phyloP scores from a whole-genome alignment of 805 yeast genomes.

The Candida ficus region DNA sequence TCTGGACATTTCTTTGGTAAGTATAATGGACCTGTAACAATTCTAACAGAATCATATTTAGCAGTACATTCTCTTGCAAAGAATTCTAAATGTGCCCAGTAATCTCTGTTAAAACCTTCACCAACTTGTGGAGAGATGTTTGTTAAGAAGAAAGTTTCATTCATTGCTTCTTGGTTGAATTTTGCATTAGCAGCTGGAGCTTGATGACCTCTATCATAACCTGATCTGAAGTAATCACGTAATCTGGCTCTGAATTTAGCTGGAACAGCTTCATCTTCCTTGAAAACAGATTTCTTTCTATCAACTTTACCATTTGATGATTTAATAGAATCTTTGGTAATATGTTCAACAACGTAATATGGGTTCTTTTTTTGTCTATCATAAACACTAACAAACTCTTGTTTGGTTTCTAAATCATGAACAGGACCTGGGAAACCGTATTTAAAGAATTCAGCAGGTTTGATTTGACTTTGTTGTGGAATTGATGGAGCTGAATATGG shows the following conservation, averaged over 20 bases:
- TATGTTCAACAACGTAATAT: slow-evolving; percentile 80
- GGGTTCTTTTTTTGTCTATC: slow-evolving; percentile 86
- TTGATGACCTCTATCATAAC: slow-evolving; percentile 95
- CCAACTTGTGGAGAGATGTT: slow-evolving; percentile 98
- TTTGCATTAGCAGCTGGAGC: slow-evolving; percentile 98
- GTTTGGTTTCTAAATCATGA: slow-evolving; percentile 69
- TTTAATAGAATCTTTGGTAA: slow-evolving; percentile 66
- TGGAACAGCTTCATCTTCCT: slow-evolving; percentile 84
- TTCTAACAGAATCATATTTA: slow-evolving; percentile 69
- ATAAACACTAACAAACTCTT: slow-evolving; percentile 80
- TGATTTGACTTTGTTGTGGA: slow-evolving; percentile 33
- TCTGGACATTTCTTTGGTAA: slow-evolving; percentile 72
- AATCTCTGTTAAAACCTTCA: slow-evolving; percentile 93
- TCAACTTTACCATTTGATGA: slow-evolving; percentile 50
- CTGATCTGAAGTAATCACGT: slow-evolving; percentile 87
- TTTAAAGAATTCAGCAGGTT: slow-evolving; percentile 78
- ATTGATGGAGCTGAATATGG: slow-evolving; percentile 6
- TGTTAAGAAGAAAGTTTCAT: slow-evolving; percentile 84
- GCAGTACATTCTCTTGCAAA: slow-evolving; percentile 74
- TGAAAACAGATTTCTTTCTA: slow-evolving; percentile 75
- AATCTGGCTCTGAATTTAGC: slow-evolving; percentile 66
- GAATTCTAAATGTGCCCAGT: slow-evolving; percentile 96
- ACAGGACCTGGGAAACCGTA: slow-evolving; percentile 96
- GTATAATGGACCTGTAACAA: slow-evolving; percentile 91
- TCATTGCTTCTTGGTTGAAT: slow-evolving; percentile 86